Evolutionary conservation across 176 grass and related monocot species (phyloP), one percentile per base, ranked within the genome.

Genomic region (Aegilops sharonensis): DNA sequence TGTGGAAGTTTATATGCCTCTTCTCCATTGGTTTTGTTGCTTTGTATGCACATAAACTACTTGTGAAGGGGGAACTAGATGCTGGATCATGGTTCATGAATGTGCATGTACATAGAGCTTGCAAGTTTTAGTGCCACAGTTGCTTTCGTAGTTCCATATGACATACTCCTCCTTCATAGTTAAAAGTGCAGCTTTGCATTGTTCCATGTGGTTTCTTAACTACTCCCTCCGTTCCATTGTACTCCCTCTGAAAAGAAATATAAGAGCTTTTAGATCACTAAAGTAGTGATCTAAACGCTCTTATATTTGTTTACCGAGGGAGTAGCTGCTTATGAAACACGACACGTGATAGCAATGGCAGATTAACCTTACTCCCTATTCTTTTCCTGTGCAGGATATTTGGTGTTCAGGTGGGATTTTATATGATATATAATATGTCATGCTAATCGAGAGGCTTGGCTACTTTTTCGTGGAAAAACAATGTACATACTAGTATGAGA

Each of bases 401-500:
- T 54, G 24, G 48, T 81, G 32, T 62, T 20, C 27, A 69, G 40
- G 37, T 64, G 62, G 52, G 42, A 72, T 65, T 64, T 64, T 77
- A 88, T 77, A 88, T 84, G 31, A 68, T 62, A 52, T 71, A 75
- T 31, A 75, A 42, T 7, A 76, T 52, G 72, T 59, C 64, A 14
- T 82, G 65, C 67, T 70, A 48, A 76, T 80, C 69, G 57, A 77
- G 76, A 1, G 69, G 36, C 75, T 77, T 4, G 68, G 76, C 61
- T 17, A 71, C 61, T 63, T 63, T 34, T 9, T 69, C 7, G 1
- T 72, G 77, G 62, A 63, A 85, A 82, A 82, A 81, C 69, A 69
- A 59, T 91, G 90, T 91, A 85, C 82, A 91, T 91, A 88, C 75
- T 88, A 77, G 77, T 60, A 88, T 88, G 81, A 64, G 77, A 88